Base-by-base conservation (phyloP, 495 filamentous ascomycete genomes). In the Achaetomiella virescens region DNA sequence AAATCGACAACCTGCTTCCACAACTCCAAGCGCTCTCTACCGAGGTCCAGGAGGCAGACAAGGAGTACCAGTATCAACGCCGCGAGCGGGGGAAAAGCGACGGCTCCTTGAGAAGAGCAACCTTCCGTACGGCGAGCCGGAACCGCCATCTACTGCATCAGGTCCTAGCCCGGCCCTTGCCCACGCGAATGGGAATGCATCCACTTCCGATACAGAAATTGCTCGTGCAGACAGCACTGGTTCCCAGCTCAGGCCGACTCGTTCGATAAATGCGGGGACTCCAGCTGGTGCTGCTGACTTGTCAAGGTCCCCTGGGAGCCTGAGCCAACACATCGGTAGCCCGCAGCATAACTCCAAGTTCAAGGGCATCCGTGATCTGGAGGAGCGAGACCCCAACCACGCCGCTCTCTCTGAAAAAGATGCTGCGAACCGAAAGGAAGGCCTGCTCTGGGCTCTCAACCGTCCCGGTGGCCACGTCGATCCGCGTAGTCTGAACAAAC, bases 51-150 rank as follows among this genome's bases (percentile, higher is more conserved):
- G 89, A 91, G 54, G 89, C 91, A 3, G 91, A 96, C 61, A 96
- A 97, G 67, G 90, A 96, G 68, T 99, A 89, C 64, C 90, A 96
- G 61, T 88, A 97, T 44, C 87, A 96, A 64, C 78, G 91, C 52
- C 90, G 89, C 8, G 93, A 97, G 62, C 79, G 95, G 93, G 97
- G 68, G 91, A 96, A 68, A 95, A 96, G 72, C 81, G 93, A 56
- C 78, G 93, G 54, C 78, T 84, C 6, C 69, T 99, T 17, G 93
- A 99, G 70, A 96, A 95, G 74, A 91, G 85, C 66, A 90, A 84
- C 49, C 87, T 89, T 55, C 74, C 84, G 12, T 95, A 89, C 64
- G 75, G 83, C 27, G 91, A 96, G 61, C 89, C 89, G 31, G 90
- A 77, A 49, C 68, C 67, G 12, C 70, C 67, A 2, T 27, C 67